Base-by-base conservation (phyloP, 805 yeast species). In the Metschnikowia cubensis region DNA sequence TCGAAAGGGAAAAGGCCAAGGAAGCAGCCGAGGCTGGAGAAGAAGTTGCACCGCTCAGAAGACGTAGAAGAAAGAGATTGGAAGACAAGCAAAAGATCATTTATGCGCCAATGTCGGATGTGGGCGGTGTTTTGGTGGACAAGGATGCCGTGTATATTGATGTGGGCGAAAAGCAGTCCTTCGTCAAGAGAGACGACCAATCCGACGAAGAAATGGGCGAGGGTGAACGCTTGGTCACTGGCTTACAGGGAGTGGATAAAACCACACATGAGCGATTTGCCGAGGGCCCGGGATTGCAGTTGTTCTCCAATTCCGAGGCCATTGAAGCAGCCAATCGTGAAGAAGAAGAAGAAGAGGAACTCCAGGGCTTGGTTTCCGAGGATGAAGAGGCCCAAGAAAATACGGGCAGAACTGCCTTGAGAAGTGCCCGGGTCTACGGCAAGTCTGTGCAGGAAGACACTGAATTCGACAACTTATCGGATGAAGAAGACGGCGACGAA, bases 51-150 rank as follows among this genome's bases (percentile, higher is more conserved):
- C 75, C 79, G 32, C 78, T 83, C 41, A 43, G 76, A 2, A 38
- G 57, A 32, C 73, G 79, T 58, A 83, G 97, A 67, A 80, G 97
- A 62, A 88, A 89, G 65, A 81, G 98, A 63, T 80, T 94, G 48
- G 98, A 94, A 57, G 99, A 94, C 63, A 89, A 85, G 59, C 96
- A 89, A 65, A 94, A 91, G 66, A 82, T 89, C 57, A 89, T 94
- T 2, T 94, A 95, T 67, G 99, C 99, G 0, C 99, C 99, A 45
- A 94, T 94, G 99, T 88, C 97, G 42, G 98, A 94, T 68, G 97
- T 94, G n/a, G 97, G 97, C 50, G 99, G 99, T 66, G 96, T 94
- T 35, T 75, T 94, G 57, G 89, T 94, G 53, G 99, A 94, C 71
- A 91, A 87, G 64, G 99, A 94, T 73, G 97, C 99, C 7, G 99